A percentile compares a stretch with the other conserved stretches of the same genome.
phyloP scores from a whole-genome alignment of 352 stramenopile species.

The Phytophthora pini region DNA sequence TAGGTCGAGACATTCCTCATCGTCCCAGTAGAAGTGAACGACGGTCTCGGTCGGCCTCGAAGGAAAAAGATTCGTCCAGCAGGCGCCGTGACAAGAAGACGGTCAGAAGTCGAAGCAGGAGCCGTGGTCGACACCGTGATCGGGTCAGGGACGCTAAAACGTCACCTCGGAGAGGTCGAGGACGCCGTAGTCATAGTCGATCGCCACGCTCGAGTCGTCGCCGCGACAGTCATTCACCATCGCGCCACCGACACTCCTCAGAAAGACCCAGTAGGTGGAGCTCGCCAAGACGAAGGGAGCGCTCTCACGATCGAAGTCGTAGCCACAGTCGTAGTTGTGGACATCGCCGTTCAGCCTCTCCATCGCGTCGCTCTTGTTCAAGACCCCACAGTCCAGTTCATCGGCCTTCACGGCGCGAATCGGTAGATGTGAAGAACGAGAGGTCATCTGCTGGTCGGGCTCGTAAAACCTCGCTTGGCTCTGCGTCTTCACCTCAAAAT shows the following conservation, averaged over 20 bases:
- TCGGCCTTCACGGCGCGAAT: constrained; percentile 10
- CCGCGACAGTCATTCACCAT: constrained; percentile 26
- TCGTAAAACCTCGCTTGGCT: not conserved
- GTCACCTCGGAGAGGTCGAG: constrained; percentile 19
- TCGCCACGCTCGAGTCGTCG: constrained; percentile 22
- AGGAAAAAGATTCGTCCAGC: constrained; percentile 2
- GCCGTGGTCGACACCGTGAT: constrained; percentile 2
- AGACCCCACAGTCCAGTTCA: constrained; percentile 26
- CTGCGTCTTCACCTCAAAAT: constrained; percentile 1
- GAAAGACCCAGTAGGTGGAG: constrained; percentile 32
- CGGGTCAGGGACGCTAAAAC: constrained; percentile 4
- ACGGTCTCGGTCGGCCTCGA: constrained; percentile 10
- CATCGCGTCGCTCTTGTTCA: constrained; percentile 33
- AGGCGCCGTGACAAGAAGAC: constrained; percentile 11
- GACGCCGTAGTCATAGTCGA: constrained; percentile 24
- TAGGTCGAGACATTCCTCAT: constrained; percentile 35
- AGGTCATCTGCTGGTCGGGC: not conserved
- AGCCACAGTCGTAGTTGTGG: constrained; percentile 7
- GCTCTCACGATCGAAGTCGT: constrained; percentile 13
- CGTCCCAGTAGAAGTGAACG: constrained; percentile 14
- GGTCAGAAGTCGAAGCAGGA: constrained; percentile 19
- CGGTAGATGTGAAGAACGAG: constrained; percentile 10
- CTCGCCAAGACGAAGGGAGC: constrained; percentile 15
- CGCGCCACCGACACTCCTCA: constrained; percentile 18
- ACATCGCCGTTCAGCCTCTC: constrained; percentile 11